These are phyloP conservation scores for Sporisorium exsertum DNA, from an alignment of 1,284 basidiomycete species.

Conservation along the genomic window DNA sequence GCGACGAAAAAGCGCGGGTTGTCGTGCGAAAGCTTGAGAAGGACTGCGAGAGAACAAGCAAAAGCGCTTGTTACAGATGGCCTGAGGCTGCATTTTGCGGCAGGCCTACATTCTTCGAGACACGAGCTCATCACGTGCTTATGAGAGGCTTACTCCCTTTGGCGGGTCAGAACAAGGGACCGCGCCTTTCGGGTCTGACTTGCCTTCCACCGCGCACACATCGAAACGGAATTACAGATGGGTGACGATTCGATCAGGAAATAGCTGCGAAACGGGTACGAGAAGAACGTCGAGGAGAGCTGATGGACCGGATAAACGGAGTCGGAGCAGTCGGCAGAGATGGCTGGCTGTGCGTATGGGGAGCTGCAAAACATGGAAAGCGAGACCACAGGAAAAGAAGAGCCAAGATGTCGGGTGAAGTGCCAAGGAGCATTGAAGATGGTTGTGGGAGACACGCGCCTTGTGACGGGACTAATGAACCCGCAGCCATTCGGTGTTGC, in stretches of 20 bases:
- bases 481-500: background rate
- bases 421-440: background rate
- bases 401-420: background rate
- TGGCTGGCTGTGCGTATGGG: background rate
- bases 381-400: background rate
- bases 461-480: background rate
- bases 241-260: background rate
- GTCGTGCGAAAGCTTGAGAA: too few species aligned
- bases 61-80: too few species aligned
- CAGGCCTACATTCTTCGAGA: background rate
- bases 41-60: too few species aligned
- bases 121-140: too few species aligned
- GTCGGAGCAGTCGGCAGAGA: background rate
- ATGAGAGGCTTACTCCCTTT: background rate
- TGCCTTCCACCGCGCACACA: background rate
- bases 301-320: background rate
- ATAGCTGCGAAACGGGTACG: background rate
- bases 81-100: too few species aligned
- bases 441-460: background rate
- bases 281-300: background rate
- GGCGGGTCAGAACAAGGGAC: background rate
- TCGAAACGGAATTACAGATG: background rate
- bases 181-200: background rate
- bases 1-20: too few species aligned
- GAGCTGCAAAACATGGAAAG: background rate